Evolutionary conservation across 495 filamentous ascomycete species (phyloP).

Genomic region (Hyaloscypha bicolor): DNA sequence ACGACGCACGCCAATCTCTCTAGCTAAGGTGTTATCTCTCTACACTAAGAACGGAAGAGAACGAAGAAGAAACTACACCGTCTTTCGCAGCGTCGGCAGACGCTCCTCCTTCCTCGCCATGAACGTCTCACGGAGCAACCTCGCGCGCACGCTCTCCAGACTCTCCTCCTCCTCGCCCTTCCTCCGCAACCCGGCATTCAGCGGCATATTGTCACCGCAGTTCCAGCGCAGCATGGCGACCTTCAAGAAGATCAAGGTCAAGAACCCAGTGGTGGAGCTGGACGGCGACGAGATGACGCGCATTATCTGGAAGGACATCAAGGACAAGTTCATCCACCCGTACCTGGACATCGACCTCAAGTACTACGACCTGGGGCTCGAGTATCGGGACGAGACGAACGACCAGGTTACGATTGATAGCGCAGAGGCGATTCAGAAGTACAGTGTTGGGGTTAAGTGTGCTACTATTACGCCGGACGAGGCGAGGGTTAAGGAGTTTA

Average conservation of each 20-base stretch:
- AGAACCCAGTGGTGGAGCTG: conserved; percentile 95
- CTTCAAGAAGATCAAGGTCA: conserved; percentile 84
- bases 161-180: not conserved
- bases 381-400: conserved; percentile 93
- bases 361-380: conserved; percentile 96
- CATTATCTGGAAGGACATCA: conserved; percentile 98
- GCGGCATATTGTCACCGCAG: not conserved
- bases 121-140: conserved; percentile 1
- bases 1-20: not conserved
- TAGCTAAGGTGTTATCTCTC: not conserved
- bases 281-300: conserved; percentile 99
- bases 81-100: not conserved
- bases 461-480: conserved; percentile 99
- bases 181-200: not conserved
- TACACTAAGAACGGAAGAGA: not conserved
- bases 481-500: conserved; percentile 93
- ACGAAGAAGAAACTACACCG: not conserved
- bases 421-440: conserved; percentile 97
- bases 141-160: not conserved
- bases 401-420: conserved; percentile 94
- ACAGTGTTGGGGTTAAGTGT: conserved; percentile 97
- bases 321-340: conserved; percentile 94
- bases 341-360: conserved; percentile 97
- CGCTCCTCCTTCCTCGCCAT: conserved; percentile 2
- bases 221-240: conserved; percentile 27